Evolutionary conservation across 139 green algal genomes (phyloP).

Genomic region (Chara braunii): DNA sequence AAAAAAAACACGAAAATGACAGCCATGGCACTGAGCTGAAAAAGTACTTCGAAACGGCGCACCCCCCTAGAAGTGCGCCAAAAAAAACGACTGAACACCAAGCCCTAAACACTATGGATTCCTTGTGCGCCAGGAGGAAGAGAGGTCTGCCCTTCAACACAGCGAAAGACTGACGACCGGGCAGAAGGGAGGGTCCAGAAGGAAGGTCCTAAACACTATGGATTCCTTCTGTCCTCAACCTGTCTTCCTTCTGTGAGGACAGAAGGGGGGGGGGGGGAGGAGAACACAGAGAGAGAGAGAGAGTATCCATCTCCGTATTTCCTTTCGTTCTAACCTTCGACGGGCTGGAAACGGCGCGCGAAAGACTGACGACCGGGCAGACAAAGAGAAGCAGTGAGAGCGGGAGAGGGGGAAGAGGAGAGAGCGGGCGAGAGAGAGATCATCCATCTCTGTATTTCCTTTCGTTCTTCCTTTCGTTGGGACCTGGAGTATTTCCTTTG

Average conservation of each 20-base stretch:
- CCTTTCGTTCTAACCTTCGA: too few species aligned
- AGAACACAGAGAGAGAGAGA: too few species aligned
- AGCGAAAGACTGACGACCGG: background rate
- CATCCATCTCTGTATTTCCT: too few species aligned
- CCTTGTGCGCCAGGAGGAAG: background rate
- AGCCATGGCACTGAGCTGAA: too few species aligned
- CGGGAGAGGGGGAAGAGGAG: background rate
- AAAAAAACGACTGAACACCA: background rate
- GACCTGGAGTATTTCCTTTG: too few species aligned
- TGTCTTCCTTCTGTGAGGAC: background rate
- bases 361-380: too few species aligned
- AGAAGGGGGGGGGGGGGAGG: background rate
- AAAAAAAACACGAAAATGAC: too few species aligned
- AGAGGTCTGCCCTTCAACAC: background rate
- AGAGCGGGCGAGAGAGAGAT: too few species aligned
- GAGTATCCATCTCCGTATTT: too few species aligned
- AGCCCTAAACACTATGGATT: background rate
- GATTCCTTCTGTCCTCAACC: background rate
- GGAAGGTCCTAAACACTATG: background rate
- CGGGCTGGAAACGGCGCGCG: too few species aligned
- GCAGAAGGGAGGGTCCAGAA: background rate
- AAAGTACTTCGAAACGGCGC: too few species aligned
- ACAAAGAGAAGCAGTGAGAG: background rate
- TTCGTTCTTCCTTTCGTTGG: too few species aligned
- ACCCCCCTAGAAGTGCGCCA: background rate